Percentiles rank a stretch among this genome's conserved stretches.
Evolutionary conservation across 108 stramenopile genomes (phyloP).

Genomic region (Parietichytrium sp.): DNA sequence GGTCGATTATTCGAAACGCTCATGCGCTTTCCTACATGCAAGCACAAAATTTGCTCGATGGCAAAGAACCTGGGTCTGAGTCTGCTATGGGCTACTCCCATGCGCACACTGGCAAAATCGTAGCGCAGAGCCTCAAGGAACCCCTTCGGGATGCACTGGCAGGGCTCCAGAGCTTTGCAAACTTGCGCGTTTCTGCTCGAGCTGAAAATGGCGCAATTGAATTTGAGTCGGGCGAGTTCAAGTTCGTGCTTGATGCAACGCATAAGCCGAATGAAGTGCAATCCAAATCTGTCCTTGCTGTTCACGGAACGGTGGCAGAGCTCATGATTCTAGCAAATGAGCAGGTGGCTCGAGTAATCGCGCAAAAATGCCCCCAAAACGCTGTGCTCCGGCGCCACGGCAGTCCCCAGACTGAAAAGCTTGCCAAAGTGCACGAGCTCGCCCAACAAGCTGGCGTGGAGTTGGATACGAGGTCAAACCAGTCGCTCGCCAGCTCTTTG

Average conservation of each 20-base stretch:
- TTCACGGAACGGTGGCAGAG: slow-evolving; percentile 79
- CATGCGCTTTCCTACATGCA: slow-evolving; percentile 93
- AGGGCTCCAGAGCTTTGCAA: background rate
- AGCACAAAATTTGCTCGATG: slow-evolving; percentile 87
- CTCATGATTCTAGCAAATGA: slow-evolving; percentile 78
- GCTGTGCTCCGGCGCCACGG: slow-evolving; percentile 66
- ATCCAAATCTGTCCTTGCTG: slow-evolving; percentile 70
- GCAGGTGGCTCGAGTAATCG: slow-evolving; percentile 63
- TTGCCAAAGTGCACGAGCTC: background rate
- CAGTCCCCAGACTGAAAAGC: slow-evolving; percentile 22
- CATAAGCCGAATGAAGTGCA: slow-evolving; percentile 61
- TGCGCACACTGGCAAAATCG: background rate
- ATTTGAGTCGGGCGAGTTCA: slow-evolving; percentile 59
- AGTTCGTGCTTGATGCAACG: slow-evolving; percentile 62
- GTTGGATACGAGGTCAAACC: slow-evolving; percentile 35
- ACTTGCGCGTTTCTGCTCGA: background rate
- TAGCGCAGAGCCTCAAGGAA: background rate
- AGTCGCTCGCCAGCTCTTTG: slow-evolving; percentile 8
- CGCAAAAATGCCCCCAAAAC: slow-evolving; percentile 54
- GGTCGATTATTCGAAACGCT: slow-evolving; percentile 87
- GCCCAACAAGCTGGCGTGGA: background rate
- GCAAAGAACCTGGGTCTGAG: slow-evolving; percentile 67
- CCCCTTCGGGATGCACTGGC: slow-evolving; percentile 60
- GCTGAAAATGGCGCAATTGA: slow-evolving; percentile 1
- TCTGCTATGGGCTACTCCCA: slow-evolving; percentile 51